A percentile compares a stretch with the other conserved stretches of the same genome.
Conservation (phyloP, 2,329 filamentous ascomycete genomes). For the Neonectria sp. region DNA sequence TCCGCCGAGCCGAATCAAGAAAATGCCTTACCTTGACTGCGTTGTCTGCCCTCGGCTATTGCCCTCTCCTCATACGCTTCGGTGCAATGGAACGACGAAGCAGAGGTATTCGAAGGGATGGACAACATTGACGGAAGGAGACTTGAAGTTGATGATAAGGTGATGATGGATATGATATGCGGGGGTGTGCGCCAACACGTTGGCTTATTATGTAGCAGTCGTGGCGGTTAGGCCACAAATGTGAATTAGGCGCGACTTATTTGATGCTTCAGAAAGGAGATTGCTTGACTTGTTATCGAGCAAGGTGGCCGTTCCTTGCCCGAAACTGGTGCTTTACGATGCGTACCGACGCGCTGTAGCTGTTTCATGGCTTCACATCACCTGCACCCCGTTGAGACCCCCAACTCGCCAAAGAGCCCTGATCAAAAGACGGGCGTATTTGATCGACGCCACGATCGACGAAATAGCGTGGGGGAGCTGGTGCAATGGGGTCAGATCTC, state of each 20-base stretch:
- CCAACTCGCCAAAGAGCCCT: too few species aligned
- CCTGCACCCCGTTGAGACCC: too few species aligned
- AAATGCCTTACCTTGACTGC: too few species aligned
- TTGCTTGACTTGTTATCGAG: neutral
- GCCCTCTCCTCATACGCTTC: too few species aligned
- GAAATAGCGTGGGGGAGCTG: too few species aligned
- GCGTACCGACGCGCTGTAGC: neutral
- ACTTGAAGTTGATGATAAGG: neutral
- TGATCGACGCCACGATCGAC: too few species aligned
- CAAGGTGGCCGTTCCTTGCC: neutral
- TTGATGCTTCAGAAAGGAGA: neutral
- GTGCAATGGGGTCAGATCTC: neutral
- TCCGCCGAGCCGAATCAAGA: too few species aligned
- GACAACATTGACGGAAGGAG: neutral
- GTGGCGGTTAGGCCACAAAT: neutral
- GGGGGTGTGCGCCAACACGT: neutral
- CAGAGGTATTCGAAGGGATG: neutral
- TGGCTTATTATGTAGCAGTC: neutral
- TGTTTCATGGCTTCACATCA: too few species aligned
- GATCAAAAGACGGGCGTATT: too few species aligned
- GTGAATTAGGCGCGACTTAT: neutral
- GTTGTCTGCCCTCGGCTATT: too few species aligned
- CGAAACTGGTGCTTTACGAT: neutral
- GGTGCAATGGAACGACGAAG: conserved; percentile 2
- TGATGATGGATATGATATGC: neutral